A percentile compares a stretch with the other conserved stretches of the same genome.
Conservation (phyloP, 805 yeast genomes). For the Jamesozyma jinghongensis region DNA sequence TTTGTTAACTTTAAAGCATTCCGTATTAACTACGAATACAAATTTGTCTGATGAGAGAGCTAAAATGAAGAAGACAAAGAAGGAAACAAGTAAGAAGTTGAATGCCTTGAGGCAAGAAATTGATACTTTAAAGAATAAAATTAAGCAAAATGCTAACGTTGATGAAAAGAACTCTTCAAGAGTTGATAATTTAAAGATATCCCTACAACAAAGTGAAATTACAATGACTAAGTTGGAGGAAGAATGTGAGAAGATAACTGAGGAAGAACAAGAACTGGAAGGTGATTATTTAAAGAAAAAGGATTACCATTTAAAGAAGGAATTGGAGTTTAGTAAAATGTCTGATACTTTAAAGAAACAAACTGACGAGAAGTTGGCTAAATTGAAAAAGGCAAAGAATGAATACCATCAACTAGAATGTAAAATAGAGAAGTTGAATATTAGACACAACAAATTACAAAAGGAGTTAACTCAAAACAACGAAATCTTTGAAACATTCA, state of each 20-base stretch:
- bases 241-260: slow-evolving; percentile 10
- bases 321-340: slow-evolving; percentile 24
- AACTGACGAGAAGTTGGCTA: neutral
- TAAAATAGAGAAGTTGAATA: slow-evolving; percentile 17
- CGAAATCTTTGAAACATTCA: slow-evolving; percentile 18
- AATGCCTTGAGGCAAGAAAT: slow-evolving; percentile 46
- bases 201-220: slow-evolving; percentile 32
- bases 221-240: slow-evolving; percentile 17
- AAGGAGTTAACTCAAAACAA: slow-evolving; percentile 20
- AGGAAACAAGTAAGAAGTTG: slow-evolving; percentile 49
- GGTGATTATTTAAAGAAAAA: slow-evolving; percentile 31
- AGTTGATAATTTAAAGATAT: slow-evolving; percentile 41
- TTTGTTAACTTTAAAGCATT: slow-evolving; percentile 52
- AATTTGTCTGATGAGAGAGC: slow-evolving; percentile 48
- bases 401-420: slow-evolving; percentile 17
- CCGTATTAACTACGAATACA: slow-evolving; percentile 54
- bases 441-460: slow-evolving; percentile 18
- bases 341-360: slow-evolving; percentile 16
- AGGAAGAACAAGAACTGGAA: slow-evolving; percentile 25
- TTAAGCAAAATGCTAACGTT: slow-evolving; percentile 39
- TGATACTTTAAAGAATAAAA: slow-evolving; percentile 41
- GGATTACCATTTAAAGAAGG: slow-evolving; percentile 29
- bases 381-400: slow-evolving; percentile 13
- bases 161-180: slow-evolving; percentile 50
- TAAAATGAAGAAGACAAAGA: slow-evolving; percentile 47